Evolutionary conservation across 2,329 filamentous ascomycete genomes (phyloP).

Genomic region (Colletotrichum sp.): DNA sequence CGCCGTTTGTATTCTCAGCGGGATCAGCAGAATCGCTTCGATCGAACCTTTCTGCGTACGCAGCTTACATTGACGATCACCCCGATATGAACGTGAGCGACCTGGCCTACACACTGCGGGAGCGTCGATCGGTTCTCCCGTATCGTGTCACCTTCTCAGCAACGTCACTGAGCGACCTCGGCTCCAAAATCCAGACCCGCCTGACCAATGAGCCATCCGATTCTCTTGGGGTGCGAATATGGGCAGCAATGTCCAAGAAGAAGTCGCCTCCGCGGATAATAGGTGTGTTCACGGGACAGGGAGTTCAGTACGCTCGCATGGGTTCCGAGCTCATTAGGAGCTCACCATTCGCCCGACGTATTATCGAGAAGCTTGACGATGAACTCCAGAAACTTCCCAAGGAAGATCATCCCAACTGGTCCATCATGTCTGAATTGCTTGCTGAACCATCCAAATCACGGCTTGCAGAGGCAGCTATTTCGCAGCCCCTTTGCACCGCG

Average conservation of each 20-base stretch:
- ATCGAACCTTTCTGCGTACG: conserved; percentile 6
- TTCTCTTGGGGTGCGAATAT: background rate
- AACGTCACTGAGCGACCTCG: background rate
- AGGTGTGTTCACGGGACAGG: conserved; percentile 36
- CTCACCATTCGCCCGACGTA: conserved; percentile 1
- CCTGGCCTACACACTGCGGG: background rate
- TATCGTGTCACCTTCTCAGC: conserved; percentile 13
- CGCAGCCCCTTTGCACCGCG: conserved; percentile 21
- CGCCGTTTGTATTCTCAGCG: conserved; percentile 18
- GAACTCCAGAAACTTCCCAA: conserved; percentile 20
- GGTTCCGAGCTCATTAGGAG: conserved; percentile 22
- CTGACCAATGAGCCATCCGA: conserved; percentile 16
- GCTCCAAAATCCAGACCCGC: background rate
- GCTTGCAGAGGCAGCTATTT: conserved; percentile 23
- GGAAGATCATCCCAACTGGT: conserved; percentile 30
- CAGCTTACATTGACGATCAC: conserved; percentile 22
- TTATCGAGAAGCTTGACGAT: conserved; percentile 27
- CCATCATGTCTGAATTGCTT: conserved; percentile 26
- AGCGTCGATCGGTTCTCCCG: background rate
- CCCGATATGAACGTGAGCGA: background rate
- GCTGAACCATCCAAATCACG: conserved; percentile 16
- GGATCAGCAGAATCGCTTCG: conserved; percentile 25
- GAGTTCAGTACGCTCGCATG: conserved; percentile 34
- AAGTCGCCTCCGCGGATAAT: background rate
- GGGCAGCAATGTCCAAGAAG: conserved; percentile 23